A percentile compares a stretch with the other conserved stretches of the same genome.
Evolutionary conservation across 805 yeast species (phyloP).

Genomic region (Wickerhamomyces sydowiorum): DNA sequence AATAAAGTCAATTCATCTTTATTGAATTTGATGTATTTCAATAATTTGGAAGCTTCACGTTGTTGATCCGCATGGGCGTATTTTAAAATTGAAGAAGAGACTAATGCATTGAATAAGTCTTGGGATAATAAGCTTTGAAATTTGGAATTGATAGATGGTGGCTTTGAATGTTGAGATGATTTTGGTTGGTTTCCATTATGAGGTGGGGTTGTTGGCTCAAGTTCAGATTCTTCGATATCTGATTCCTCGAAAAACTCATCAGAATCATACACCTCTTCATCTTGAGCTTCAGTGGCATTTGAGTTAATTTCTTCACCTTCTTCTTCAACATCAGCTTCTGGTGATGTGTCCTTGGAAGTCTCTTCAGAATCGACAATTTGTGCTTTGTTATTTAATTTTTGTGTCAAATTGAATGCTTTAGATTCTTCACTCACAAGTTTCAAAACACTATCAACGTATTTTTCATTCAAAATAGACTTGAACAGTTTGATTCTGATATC

Average conservation of each 20-base stretch:
- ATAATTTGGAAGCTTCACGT: conserved; percentile 9
- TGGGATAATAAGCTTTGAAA: conserved; percentile 16
- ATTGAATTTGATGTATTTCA: conserved; percentile 14
- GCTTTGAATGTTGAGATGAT: not conserved
- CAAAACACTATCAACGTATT: conserved; percentile 17
- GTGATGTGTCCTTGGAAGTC: not conserved
- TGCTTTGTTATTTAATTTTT: not conserved
- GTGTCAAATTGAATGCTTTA: conserved; percentile 2
- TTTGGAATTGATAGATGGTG: conserved; percentile 8
- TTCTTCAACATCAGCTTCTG: conserved; percentile 11
- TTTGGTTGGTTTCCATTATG: not conserved
- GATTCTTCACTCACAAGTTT: conserved; percentile 11
- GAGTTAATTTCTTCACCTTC: conserved; percentile 1
- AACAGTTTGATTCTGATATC: conserved; percentile 23
- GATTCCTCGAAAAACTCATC: conserved; percentile 17
- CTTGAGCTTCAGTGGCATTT: conserved; percentile 6
- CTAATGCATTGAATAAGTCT: conserved; percentile 20
- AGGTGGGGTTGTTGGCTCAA: not conserved
- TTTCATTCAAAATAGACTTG: conserved; percentile 23
- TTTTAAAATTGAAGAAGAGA: conserved; percentile 19
- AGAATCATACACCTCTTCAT: conserved; percentile 1
- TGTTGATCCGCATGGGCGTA: conserved; percentile 13
- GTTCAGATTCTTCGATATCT: conserved; percentile 1
- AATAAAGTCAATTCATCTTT: conserved; percentile 18
- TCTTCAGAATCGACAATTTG: not conserved